phyloP scores from a whole-genome alignment of 2,329 filamentous ascomycete genomes.

The Colletotrichum sp. region DNA sequence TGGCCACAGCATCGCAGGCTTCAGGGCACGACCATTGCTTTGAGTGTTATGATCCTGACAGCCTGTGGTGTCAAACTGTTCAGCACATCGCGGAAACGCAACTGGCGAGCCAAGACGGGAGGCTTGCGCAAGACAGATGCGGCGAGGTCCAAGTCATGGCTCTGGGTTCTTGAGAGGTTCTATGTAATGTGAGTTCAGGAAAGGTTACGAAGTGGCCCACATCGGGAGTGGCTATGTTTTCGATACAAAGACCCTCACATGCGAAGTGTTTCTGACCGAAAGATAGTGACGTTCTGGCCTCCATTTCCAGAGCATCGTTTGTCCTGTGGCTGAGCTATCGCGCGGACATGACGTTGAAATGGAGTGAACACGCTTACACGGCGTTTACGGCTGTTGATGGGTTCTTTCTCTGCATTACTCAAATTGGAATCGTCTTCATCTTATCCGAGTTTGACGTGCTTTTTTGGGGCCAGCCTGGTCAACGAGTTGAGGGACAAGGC shows the following conservation, averaged over 20 bases:
- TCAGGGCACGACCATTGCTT: background rate
- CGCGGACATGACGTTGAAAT: too few species aligned
- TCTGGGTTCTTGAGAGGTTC: background rate
- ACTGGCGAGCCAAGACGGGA: background rate
- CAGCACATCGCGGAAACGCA: background rate
- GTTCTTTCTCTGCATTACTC: background rate
- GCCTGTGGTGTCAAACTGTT: background rate
- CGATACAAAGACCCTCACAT: background rate
- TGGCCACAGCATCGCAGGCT: background rate
- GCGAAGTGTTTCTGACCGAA: background rate
- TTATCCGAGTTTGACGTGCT: background rate
- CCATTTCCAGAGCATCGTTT: background rate
- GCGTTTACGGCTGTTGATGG: background rate
- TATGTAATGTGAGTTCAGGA: background rate
- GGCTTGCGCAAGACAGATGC: background rate
- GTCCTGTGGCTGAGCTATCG: background rate
- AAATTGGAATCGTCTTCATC: background rate
- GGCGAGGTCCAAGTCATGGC: background rate
- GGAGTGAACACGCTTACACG: background rate
- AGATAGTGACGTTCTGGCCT: background rate
- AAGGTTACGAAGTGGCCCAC: too few species aligned
- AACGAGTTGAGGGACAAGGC: background rate
- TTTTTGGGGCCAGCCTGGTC: background rate
- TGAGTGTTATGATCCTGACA: background rate
- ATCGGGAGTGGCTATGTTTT: background rate